Evolutionary conservation across 140 eudicot species (phyloP).

Genomic region (Anethum foeniculum): DNA sequence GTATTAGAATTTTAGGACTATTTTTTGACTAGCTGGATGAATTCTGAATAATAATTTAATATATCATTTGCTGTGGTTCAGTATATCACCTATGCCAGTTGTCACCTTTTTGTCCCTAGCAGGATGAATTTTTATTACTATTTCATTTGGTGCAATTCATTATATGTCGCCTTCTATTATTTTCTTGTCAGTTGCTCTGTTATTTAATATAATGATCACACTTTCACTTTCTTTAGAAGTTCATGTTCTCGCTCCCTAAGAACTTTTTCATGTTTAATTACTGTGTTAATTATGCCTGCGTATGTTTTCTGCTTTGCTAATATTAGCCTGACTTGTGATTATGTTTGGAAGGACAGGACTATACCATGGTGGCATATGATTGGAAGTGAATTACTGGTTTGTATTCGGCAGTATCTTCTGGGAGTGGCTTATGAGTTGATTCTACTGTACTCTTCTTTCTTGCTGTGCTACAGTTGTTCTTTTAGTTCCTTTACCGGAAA

Average conservation of each 20-base stretch:
- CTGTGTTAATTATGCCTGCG: background rate
- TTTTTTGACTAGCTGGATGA: background rate
- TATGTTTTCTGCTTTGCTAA: background rate
- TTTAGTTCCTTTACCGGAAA: no score
- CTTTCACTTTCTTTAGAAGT: background rate
- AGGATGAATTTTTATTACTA: no score
- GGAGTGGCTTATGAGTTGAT: background rate
- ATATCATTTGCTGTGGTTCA: background rate
- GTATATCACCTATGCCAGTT: no score
- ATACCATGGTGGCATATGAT: background rate
- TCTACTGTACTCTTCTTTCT: no score
- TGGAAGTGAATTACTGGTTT: background rate
- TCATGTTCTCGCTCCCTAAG: background rate
- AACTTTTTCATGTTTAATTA: background rate
- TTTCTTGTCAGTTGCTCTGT: background rate
- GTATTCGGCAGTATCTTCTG: background rate
- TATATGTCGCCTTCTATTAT: background rate
- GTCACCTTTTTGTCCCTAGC: no score
- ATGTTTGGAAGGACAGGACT: background rate
- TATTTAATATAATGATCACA: background rate
- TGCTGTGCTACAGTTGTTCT: no score
- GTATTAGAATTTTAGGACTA: background rate
- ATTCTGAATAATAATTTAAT: background rate
- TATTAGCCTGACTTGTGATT: background rate
- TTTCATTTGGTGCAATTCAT: no score